Conservation (phyloP, 1,139 yeast species). For the Kodamaea ohmeri region DNA sequence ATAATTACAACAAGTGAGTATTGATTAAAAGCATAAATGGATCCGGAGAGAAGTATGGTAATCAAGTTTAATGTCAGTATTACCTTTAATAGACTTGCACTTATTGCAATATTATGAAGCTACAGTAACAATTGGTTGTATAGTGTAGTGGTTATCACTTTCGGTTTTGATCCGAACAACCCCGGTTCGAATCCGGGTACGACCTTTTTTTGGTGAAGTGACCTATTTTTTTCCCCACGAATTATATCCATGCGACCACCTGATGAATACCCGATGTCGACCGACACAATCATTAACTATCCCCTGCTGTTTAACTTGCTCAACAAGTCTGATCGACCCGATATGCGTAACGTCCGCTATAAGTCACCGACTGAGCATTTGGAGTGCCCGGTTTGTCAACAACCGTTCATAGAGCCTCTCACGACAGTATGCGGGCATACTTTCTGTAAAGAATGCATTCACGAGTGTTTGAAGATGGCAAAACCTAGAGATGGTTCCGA, state of each 20-base stretch:
- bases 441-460: slow-evolving; percentile 51
- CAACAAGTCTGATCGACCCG: slow-evolving; percentile 24
- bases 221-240: slow-evolving; percentile 5
- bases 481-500: slow-evolving; percentile 11
- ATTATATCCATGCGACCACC: slow-evolving; percentile 1
- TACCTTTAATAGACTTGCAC: too few species aligned
- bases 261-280: not conserved
- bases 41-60: too few species aligned
- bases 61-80: too few species aligned
- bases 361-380: slow-evolving; percentile 49
- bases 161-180: slow-evolving; percentile 71
- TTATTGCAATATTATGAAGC: too few species aligned
- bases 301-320: slow-evolving; percentile 9
- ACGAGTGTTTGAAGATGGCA: slow-evolving; percentile 43
- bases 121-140: slow-evolving; percentile 35
- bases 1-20: too few species aligned
- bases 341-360: slow-evolving; percentile 34
- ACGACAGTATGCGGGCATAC: slow-evolving; percentile 63
- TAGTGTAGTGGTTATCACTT: slow-evolving; percentile 54
- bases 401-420: slow-evolving; percentile 53
- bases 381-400: slow-evolving; percentile 57
- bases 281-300: slow-evolving; percentile 13
- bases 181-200: slow-evolving; percentile 96
- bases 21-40: too few species aligned
- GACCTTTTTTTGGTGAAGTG: slow-evolving; percentile 46